Percentiles rank a stretch among this genome's conserved stretches.
These are phyloP conservation scores for Hymenochaete sp. DNA, from an alignment of 1,284 basidiomycete genomes.

Conservation along the genomic window DNA sequence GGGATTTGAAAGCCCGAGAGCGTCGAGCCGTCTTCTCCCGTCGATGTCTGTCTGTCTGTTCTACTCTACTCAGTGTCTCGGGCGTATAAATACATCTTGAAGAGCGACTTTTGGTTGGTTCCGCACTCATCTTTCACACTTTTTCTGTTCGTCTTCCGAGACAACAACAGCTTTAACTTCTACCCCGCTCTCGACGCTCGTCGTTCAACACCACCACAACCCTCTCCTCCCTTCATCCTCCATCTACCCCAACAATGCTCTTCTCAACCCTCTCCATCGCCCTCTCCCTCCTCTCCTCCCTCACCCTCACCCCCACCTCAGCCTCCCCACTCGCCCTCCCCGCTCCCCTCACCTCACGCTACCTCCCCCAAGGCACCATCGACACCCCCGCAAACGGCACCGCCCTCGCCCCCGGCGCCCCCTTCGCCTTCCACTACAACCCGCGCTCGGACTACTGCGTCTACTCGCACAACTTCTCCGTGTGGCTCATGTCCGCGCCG, in stretches of 20 bases:
- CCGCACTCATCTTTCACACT: too few species aligned
- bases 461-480: conserved; percentile 36
- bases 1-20: too few species aligned
- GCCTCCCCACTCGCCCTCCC: background rate
- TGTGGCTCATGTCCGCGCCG: conserved; percentile 32
- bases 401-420: conserved; percentile 19
- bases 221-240: too few species aligned
- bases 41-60: too few species aligned
- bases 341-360: conserved; percentile 3
- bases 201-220: too few species aligned
- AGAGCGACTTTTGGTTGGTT: too few species aligned
- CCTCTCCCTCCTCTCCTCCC: background rate
- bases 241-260: background rate
- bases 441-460: conserved; percentile 36
- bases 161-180: too few species aligned
- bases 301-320: background rate
- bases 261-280: background rate
- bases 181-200: too few species aligned
- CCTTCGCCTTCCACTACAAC: conserved; percentile 33
- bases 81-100: too few species aligned
- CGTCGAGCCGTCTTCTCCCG: too few species aligned
- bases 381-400: conserved; percentile 23
- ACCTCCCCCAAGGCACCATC: conserved; percentile 23
- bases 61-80: too few species aligned
- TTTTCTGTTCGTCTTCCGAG: too few species aligned